Evolutionary conservation across 495 filamentous ascomycete species (phyloP), one percentile per base, ranked within the genome.

Genomic region (Hypoxylon lienhwacheense): DNA sequence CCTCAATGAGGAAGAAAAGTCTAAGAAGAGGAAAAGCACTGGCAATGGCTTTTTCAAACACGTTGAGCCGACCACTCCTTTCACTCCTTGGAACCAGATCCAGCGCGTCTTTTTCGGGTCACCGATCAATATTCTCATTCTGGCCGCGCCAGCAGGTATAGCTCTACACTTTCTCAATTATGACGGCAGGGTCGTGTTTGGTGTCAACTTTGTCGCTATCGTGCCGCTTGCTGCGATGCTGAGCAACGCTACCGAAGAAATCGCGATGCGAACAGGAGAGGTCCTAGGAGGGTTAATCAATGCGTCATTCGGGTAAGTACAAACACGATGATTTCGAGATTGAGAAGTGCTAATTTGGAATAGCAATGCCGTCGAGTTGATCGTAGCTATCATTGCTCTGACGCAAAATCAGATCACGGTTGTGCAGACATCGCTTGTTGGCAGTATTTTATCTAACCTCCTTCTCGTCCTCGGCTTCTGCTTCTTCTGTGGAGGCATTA

Each of bases 381-480:
- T 97, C 54, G 87, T 97, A 28, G 85, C 89, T 12, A 85, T 97
- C 58, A 85, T 96, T 39, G 90, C 90, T 0, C 73, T 97, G 29
- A 70, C 77, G 15, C 73, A 91, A 42, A 66, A 77, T 26, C 77
- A 97, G 70, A 81, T 95, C 19, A 75, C 87, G 31, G 95, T 97
- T 59, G 92, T 96, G 2, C 88, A 96, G 69, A 95, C 91, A 0
- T 97, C 91, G 2, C 73, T 97, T 8, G 88, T 96, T 52, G 91
- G 91, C 20, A 88, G 83, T 66, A 96, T 96, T 67, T 73, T 97
- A 12, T 96, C 91, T 12, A 97, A 97, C 66, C 70, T 97, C 41
- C 85, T 97, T 4, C 79, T 97, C 14, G 92, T 97, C 26, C 75
- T 96, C 73, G 91, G 91, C 12, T 91, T 93, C 86, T 91, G 85